phyloP scores from a whole-genome alignment of 192 early-diverging fungal species.

The Linnemannia zychae region DNA sequence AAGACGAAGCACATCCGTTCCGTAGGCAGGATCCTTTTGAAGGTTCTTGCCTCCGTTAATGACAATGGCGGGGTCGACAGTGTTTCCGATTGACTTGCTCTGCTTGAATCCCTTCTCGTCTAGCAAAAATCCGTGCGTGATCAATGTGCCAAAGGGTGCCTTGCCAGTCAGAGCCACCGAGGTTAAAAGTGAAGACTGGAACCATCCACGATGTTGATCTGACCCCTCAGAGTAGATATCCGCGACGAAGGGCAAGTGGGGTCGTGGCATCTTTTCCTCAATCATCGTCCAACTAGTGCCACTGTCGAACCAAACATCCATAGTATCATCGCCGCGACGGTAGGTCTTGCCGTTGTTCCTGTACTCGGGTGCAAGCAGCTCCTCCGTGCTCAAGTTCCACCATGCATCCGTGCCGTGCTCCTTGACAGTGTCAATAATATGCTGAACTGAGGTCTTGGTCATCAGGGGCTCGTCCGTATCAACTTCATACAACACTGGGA shows the following conservation, averaged over 20 bases:
- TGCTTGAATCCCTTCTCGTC: slow-evolving; percentile 86
- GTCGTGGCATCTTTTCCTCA: slow-evolving; percentile 54
- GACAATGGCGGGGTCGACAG: slow-evolving; percentile 72
- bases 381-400: slow-evolving; percentile 77
- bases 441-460: slow-evolving; percentile 72
- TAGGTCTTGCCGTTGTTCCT: slow-evolving; percentile 68
- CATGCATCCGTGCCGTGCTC: slow-evolving; percentile 75
- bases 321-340: slow-evolving; percentile 78
- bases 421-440: slow-evolving; percentile 72
- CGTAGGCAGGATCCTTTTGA: slow-evolving; percentile 79
- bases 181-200: slow-evolving; percentile 85
- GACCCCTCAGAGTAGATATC: slow-evolving; percentile 85
- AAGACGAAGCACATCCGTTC: slow-evolving; percentile 79
- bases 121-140: slow-evolving; percentile 88
- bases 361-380: slow-evolving; percentile 71
- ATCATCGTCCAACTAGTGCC: slow-evolving; percentile 83
- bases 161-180: slow-evolving; percentile 76
- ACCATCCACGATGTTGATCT: slow-evolving; percentile 90
- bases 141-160: slow-evolving; percentile 74
- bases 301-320: slow-evolving; percentile 93
- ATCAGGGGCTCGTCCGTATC: slow-evolving; percentile 73
- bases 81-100: slow-evolving; percentile 89
- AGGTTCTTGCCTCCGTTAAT: slow-evolving; percentile 80
- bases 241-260: slow-evolving; percentile 60
- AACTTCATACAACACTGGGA: slow-evolving; percentile 79